Evolutionary conservation across 192 early-diverging fungal genomes (phyloP).

Genomic region (Diversispora eburnea): DNA sequence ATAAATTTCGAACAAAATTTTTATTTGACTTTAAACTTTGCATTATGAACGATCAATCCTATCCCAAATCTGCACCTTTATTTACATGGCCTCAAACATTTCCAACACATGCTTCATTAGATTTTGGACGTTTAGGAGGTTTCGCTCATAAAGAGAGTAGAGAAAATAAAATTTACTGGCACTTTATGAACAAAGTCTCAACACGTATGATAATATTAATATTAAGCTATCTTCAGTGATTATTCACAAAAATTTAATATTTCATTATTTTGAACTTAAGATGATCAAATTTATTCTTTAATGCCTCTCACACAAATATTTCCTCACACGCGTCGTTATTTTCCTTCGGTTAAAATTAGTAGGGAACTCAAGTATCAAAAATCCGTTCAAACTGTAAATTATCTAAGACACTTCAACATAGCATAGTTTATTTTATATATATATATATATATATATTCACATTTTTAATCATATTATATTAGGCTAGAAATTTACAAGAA

Average conservation of each 20-base stretch:
- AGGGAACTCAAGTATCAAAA: neutral
- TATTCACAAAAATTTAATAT: neutral
- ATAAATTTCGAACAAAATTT: no score
- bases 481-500: neutral
- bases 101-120: neutral
- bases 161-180: neutral
- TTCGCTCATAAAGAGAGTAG: neutral
- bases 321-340: slow-evolving; percentile 21
- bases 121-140: neutral
- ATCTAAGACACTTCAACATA: no score
- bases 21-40: no score
- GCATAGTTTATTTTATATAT: neutral
- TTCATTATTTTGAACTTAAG: neutral
- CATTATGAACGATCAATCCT: no score
- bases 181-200: neutral
- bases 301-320: slow-evolving; percentile 13
- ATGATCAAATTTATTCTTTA: neutral
- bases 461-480: neutral
- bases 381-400: neutral
- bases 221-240: neutral
- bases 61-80: no score
- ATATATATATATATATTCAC: neutral
- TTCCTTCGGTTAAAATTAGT: neutral
- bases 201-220: neutral
- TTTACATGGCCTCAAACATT: no score